Base-by-base conservation (phyloP, 164 flowering plant species). In the Euptelea pleiosperma region DNA sequence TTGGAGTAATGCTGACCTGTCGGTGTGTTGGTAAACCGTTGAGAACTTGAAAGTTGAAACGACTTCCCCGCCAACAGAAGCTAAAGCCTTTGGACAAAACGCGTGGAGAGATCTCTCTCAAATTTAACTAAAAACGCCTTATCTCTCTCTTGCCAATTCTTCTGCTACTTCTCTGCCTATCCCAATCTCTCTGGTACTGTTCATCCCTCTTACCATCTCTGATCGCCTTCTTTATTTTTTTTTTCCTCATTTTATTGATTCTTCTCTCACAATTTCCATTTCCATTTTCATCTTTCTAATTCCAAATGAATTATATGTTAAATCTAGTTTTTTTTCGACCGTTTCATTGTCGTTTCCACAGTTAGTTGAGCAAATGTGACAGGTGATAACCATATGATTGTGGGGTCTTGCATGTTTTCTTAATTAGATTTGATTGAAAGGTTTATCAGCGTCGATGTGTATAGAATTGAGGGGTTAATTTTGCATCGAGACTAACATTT, bases 1-100 rank as follows among this genome's bases (percentile, higher is more conserved):
- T 55, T n/a, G 36, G 24, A 28, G 44, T 9, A 39, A 37, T 53
- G 43, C 58, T 15, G 34, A 55, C 14, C 58, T 26, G 34, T 35
- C 33, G 15, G 15, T 24, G 15, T 24, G 41, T 42, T 39, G 6
- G 34, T 39, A 21, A 55, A 40, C 48, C 36, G 59, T 56, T 56
- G 8, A 28, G 14, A 36, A 18, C 59, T 56, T 29, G 18, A 41
- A 36, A 18, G 48, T 56, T 29, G 18, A 41, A 56, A 56, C 59
- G 34, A 25, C 15, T 56, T 56, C 41, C 59, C 59, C 59, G 59
- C 59, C 18, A 55, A 56, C 59, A 22, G 21, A 54, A 37, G 4
- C 21, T 25, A 4, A 5, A n/a, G 15, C 18, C 9, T 31, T 16
- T 3, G n/a, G n/a, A n/a, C n/a, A n/a, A n/a, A n/a, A n/a, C n/a